phyloP scores from a whole-genome alignment of 2,329 filamentous ascomycete genomes.

The Paracamarosporium sp. region DNA sequence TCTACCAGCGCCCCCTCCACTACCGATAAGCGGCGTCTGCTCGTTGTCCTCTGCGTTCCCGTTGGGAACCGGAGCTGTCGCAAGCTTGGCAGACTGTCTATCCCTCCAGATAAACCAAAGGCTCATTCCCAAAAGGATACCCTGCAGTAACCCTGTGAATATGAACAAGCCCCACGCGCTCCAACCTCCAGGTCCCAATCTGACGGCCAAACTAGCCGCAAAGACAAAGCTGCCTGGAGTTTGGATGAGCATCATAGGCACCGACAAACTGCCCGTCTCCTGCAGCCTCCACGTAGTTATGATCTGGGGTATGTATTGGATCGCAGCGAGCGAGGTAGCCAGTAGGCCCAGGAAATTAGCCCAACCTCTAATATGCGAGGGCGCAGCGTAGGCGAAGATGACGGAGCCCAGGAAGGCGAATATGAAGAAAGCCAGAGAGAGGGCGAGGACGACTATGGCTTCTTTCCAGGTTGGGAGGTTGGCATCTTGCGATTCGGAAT shows the following conservation, averaged over 20 bases:
- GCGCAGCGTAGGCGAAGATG: slow-evolving; percentile 69
- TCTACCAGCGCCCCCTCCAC: slow-evolving; percentile 2
- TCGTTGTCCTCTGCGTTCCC: slow-evolving; percentile 14
- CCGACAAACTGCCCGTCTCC: slow-evolving; percentile 88
- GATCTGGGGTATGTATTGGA: slow-evolving; percentile 96
- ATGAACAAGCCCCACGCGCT: slow-evolving; percentile 94
- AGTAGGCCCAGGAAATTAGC: slow-evolving; percentile 85
- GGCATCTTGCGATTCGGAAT: slow-evolving; percentile 35
- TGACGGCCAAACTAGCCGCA: slow-evolving; percentile 79
- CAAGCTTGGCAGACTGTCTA: slow-evolving; percentile 35
- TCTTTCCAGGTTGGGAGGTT: slow-evolving; percentile 70
- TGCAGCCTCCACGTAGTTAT: slow-evolving; percentile 87
- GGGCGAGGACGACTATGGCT: slow-evolving; percentile 74
- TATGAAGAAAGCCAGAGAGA: slow-evolving; percentile 80
- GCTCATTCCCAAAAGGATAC: slow-evolving; percentile 78
- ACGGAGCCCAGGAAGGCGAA: slow-evolving; percentile 69
- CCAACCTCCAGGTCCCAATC: slow-evolving; percentile 85
- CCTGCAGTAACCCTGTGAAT: slow-evolving; percentile 85
- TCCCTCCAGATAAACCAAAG: slow-evolving; percentile 73
- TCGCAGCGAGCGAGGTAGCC: slow-evolving; percentile 76
- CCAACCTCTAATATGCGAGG: slow-evolving; percentile 73
- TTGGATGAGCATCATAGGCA: slow-evolving; percentile 98
- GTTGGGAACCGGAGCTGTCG: slow-evolving; percentile 3
- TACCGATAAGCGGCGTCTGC: slow-evolving; percentile 22
- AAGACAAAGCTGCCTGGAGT: slow-evolving; percentile 92